Evolutionary conservation across 2,329 filamentous ascomycete species (phyloP), one percentile per base, ranked within the genome.

Genomic region (Didymella keratinophila): DNA sequence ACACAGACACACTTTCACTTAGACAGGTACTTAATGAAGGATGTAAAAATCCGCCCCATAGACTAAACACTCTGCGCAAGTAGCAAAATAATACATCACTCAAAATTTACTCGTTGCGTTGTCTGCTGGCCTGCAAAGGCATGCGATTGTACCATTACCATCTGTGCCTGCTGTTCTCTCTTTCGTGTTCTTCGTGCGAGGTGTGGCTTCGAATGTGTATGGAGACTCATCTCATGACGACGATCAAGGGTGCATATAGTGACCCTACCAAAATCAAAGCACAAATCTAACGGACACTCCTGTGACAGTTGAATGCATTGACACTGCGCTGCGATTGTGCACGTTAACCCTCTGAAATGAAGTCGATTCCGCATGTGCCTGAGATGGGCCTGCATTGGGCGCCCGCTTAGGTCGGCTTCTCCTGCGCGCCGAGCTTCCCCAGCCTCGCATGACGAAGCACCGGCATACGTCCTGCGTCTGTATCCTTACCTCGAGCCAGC

Each of bases 1-100:
- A 68, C 65, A 68, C 64, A 63, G 63, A 65, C 66, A 72, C 54
- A 67, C 46, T 59, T 58, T 71, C 67, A 68, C 61, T 63, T 76
- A 77, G 73, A 76, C 73, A 72, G 74, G 73, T 71, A 76, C 65
- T 76, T 77, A 76, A 77, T 76, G 72, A 76, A 74, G 73, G 73
- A 74, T 72, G 58, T 67, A n/a, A 7, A 68, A 55, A 73, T 77
- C 73, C 73, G 67, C 71, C 56, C 36, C 52, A 63, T 76, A 76
- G 74, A 76, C 68, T 76, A 71, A 61, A 70, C 63, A 62, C 60
- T 66, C 65, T 70, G 69, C 70, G 65, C 68, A 61, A 68, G 68
- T 70, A 63, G 62, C 56, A 64, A 71, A 68, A 73, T 64, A 67
- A 72, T 44, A 49, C 23, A 49, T 52, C 46, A 34, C 49, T 51